Conservation (phyloP, 1,139 yeast genomes). For the Diutina rugosa region DNA sequence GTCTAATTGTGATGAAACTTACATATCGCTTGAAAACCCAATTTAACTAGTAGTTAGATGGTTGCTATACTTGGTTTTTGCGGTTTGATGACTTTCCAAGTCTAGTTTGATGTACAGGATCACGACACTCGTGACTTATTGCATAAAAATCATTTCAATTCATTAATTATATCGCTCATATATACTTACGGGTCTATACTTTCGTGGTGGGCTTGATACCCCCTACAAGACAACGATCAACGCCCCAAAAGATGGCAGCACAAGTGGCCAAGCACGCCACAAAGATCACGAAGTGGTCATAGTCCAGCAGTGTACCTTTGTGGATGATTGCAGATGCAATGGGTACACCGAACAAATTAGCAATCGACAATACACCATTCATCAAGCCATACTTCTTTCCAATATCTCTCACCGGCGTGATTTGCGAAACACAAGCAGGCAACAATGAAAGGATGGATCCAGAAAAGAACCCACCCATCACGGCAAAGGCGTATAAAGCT, state of each 20-base stretch:
- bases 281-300: conserved; percentile 14
- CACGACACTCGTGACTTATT: too few relatives aligned
- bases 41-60: too few relatives aligned
- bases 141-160: background rate
- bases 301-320: conserved; percentile 13
- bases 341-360: conserved; percentile 34
- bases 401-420: conserved; percentile 33
- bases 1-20: too few relatives aligned
- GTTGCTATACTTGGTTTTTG: too few relatives aligned
- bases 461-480: conserved; percentile 37
- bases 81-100: too few relatives aligned
- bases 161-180: background rate
- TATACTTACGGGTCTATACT: background rate
- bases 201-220: conserved; percentile 3
- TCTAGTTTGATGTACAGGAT: too few relatives aligned
- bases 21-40: too few relatives aligned
- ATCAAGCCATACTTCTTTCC: conserved; percentile 37
- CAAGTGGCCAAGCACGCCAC: conserved; percentile 11
- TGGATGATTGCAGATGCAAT: conserved; percentile 39
- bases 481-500: conserved; percentile 33
- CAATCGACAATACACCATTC: conserved; percentile 30
- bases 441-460: conserved; percentile 35
- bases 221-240: conserved; percentile 9
- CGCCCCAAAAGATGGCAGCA: conserved; percentile 12
- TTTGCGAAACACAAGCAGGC: conserved; percentile 39